phyloP scores from a whole-genome alignment of 371 early-diverging fungal genomes.

The Pancytospora epiphaga region DNA sequence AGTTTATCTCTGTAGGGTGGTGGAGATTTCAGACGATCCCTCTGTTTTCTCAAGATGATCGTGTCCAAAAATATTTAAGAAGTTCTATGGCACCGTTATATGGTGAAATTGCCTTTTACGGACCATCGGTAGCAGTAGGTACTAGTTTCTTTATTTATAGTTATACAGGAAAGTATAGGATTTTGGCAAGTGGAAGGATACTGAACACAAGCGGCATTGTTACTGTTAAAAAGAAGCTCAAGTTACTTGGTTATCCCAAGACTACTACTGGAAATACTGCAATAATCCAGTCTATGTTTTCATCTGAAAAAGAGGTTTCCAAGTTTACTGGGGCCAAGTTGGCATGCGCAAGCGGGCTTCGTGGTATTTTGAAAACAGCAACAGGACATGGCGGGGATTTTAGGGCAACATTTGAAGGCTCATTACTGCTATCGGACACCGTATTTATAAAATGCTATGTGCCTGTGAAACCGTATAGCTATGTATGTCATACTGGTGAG shows the following conservation, averaged over 20 bases:
- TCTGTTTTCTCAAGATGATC: slow-evolving; percentile 73
- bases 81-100: slow-evolving; percentile 10
- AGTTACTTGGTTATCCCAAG: slow-evolving; percentile 81
- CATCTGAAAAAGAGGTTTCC: slow-evolving; percentile 85
- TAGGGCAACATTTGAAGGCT: slow-evolving; percentile 96
- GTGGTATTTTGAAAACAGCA: slow-evolving; percentile 90
- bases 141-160: slow-evolving; percentile 84
- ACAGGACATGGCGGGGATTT: slow-evolving; percentile 71
- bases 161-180: slow-evolving; percentile 71
- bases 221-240: slow-evolving; percentile 91
- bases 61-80: slow-evolving; percentile 84
- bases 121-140: slow-evolving; percentile 72
- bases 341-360: slow-evolving; percentile 85
- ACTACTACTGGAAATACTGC: slow-evolving; percentile 91
- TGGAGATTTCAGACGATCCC: slow-evolving; percentile 88
- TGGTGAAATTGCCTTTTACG: slow-evolving; percentile 50
- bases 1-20: slow-evolving; percentile 84
- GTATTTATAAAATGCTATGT: neutral
- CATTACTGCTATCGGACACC: slow-evolving; percentile 73
- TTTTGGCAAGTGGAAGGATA: slow-evolving; percentile 80
- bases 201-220: slow-evolving; percentile 75
- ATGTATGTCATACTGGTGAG: slow-evolving; percentile 84
- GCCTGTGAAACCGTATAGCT: slow-evolving; percentile 78
- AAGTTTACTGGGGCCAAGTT: slow-evolving; percentile 89
- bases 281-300: slow-evolving; percentile 97